A percentile compares a stretch with the other conserved stretches of the same genome.
phyloP scores from a whole-genome alignment of 306 rosid genomes.

The Ormosia semicastrata region DNA sequence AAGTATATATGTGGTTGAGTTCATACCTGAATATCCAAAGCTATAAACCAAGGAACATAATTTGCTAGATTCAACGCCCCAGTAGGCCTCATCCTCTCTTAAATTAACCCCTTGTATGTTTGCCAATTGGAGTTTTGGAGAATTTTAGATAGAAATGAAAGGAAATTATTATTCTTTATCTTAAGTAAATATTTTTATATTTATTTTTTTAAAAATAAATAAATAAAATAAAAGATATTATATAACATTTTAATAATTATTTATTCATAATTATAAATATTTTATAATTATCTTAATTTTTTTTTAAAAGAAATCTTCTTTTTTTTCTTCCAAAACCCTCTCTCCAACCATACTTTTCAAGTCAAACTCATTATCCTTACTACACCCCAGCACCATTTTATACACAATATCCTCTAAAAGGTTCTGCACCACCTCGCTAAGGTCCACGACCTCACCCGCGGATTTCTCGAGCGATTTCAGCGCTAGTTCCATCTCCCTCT shows the following conservation, averaged over 20 bases:
- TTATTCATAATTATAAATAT: too few relatives aligned
- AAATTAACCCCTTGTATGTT: not conserved
- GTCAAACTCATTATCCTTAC: slow-evolving; percentile 2
- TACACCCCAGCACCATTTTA: slow-evolving; percentile 20
- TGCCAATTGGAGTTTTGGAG: too few relatives aligned
- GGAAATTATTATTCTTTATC: too few relatives aligned
- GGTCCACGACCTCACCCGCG: slow-evolving; percentile 18
- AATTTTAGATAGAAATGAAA: too few relatives aligned
- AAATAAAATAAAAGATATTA: too few relatives aligned
- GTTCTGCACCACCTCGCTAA: not conserved
- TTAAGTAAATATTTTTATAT: too few relatives aligned
- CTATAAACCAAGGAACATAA: slow-evolving; percentile 25
- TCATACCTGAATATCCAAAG: slow-evolving; percentile 38
- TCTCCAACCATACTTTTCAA: not conserved
- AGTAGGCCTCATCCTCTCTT: not conserved
- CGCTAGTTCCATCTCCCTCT: not conserved
- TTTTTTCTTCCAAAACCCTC: too few relatives aligned
- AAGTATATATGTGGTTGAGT: too few relatives aligned
- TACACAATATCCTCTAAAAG: not conserved
- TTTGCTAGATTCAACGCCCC: slow-evolving; percentile 36
- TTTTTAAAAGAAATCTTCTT: too few relatives aligned
- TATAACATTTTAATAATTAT: too few relatives aligned
- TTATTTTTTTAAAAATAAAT: too few relatives aligned
- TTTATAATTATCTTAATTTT: too few relatives aligned
- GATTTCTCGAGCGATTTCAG: not conserved